phyloP scores from a whole-genome alignment of 2,329 filamentous ascomycete genomes.

The Penicillium capsulatum region DNA sequence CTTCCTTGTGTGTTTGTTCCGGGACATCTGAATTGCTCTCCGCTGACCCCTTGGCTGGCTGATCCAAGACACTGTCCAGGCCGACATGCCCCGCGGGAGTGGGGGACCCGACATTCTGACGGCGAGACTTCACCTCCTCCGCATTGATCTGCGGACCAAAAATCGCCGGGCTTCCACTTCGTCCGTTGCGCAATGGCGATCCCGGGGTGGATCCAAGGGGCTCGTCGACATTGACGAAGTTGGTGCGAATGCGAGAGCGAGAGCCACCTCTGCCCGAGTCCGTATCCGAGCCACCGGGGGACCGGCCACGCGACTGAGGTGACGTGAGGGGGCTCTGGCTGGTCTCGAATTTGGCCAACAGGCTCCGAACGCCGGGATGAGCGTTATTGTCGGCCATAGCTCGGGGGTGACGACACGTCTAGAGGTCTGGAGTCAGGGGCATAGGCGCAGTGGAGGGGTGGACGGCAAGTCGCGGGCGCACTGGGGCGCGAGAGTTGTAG shows the following conservation, averaged over 20 bases:
- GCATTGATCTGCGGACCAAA: constrained; percentile 32
- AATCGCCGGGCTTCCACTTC: constrained; percentile 30
- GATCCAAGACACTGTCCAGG: constrained; percentile 16
- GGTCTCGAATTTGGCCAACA: constrained; percentile 77
- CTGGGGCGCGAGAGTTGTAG: not conserved
- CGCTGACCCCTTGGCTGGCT: not conserved
- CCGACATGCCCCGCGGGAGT: constrained; percentile 24
- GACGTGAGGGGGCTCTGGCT: constrained; percentile 56
- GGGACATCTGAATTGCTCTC: not conserved
- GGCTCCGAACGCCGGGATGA: constrained; percentile 60
- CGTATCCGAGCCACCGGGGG: constrained; percentile 51
- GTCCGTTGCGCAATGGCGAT: constrained; percentile 42
- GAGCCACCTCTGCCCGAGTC: constrained; percentile 58
- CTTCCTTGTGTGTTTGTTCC: constrained; percentile 1
- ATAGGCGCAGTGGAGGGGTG: constrained; percentile 9
- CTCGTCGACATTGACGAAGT: constrained; percentile 67
- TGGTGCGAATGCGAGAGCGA: constrained; percentile 72
- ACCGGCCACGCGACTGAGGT: constrained; percentile 66
- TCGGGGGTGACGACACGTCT: not conserved
- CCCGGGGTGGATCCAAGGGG: constrained; percentile 41
- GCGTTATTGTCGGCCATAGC: constrained; percentile 24
- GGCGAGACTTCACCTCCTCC: constrained; percentile 29
- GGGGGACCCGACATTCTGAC: constrained; percentile 27
- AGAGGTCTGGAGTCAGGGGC: constrained; percentile 16
- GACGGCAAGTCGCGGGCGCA: constrained; percentile 6